A percentile compares a stretch with the other conserved stretches of the same genome.
These are phyloP conservation scores for Raffaelea albimanens DNA, from an alignment of 2,329 filamentous ascomycete genomes.

Conservation along the genomic window DNA sequence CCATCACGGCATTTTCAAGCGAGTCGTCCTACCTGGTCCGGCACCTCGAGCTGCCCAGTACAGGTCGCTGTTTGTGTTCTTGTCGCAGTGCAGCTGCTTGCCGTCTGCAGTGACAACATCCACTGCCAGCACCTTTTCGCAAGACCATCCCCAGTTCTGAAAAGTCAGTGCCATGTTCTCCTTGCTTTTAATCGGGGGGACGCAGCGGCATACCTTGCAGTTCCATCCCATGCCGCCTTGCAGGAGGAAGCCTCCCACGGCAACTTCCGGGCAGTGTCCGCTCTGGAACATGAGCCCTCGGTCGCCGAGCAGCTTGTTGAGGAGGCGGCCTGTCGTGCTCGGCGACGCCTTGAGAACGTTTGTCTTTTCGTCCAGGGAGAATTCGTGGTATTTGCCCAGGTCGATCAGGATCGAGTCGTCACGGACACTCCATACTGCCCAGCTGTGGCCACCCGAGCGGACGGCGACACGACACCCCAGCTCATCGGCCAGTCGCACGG, in stretches of 20 bases:
- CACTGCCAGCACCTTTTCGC: slow-evolving; percentile 32
- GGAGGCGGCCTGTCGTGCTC: slow-evolving; percentile 31
- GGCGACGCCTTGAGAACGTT: slow-evolving; percentile 32
- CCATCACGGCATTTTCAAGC: background rate
- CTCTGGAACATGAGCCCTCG: slow-evolving; percentile 38
- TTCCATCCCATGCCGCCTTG: slow-evolving; percentile 53
- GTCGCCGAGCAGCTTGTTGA: slow-evolving; percentile 28
- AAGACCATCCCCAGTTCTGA: slow-evolving; percentile 45
- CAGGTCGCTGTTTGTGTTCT: slow-evolving; percentile 31
- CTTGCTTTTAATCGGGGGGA: background rate
- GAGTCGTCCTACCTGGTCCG: slow-evolving; percentile 24
- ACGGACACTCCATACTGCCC: slow-evolving; percentile 36
- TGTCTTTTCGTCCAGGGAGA: slow-evolving; percentile 29
- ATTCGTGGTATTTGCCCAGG: slow-evolving; percentile 15
- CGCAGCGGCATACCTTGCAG: slow-evolving; percentile 29
- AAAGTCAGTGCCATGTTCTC: slow-evolving; percentile 12
- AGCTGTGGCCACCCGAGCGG: slow-evolving; percentile 36
- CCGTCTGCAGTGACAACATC: slow-evolving; percentile 39
- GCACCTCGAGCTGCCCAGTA: slow-evolving; percentile 40
- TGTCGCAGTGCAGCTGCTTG: slow-evolving; percentile 24
- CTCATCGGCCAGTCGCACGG: slow-evolving; percentile 26
- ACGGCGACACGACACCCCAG: slow-evolving; percentile 27
- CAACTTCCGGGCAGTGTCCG: slow-evolving; percentile 48
- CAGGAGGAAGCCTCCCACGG: slow-evolving; percentile 44
- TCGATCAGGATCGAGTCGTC: slow-evolving; percentile 33